A percentile compares a stretch with the other conserved stretches of the same genome.
Conservation (phyloP, 495 filamentous ascomycete genomes). For the Lasiosphaeria hispida region DNA sequence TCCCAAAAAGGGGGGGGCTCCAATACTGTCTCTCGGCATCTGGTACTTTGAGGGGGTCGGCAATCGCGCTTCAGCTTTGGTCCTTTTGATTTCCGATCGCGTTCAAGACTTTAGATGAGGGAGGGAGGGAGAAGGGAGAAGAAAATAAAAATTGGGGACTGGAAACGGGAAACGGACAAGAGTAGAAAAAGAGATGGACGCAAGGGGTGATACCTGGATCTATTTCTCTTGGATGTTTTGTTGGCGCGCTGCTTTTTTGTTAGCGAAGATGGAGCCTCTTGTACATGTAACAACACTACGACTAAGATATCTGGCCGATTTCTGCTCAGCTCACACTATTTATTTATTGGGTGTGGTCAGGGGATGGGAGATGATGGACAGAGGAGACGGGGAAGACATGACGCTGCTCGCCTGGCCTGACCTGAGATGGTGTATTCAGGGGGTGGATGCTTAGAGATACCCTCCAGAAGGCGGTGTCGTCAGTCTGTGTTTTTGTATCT, state of each 20-base stretch:
- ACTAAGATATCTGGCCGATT: background rate
- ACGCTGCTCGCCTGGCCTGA: background rate
- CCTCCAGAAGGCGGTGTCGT: background rate
- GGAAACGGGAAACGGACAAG: background rate
- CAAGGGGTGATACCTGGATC: too few relatives aligned
- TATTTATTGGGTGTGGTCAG: background rate
- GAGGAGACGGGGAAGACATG: conserved; percentile 1
- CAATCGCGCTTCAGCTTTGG: too few relatives aligned
- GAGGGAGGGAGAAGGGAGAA: background rate
- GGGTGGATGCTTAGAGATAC: too few relatives aligned
- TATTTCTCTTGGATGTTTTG: too few relatives aligned
- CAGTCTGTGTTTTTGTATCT: too few relatives aligned
- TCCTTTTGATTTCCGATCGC: background rate
- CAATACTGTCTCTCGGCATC: too few relatives aligned
- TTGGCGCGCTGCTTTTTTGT: too few relatives aligned
- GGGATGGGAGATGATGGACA: background rate
- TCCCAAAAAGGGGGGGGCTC: too few relatives aligned
- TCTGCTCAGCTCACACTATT: background rate
- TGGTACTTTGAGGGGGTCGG: too few relatives aligned
- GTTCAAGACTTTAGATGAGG: background rate
- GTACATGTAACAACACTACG: conserved; percentile 4
- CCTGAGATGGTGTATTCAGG: background rate
- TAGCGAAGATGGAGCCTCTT: too few relatives aligned
- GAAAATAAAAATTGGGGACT: background rate
- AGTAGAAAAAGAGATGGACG: too few relatives aligned